Evolutionary conservation across 495 filamentous ascomycete species (phyloP).

Genomic region (Penicillium coprophilum): DNA sequence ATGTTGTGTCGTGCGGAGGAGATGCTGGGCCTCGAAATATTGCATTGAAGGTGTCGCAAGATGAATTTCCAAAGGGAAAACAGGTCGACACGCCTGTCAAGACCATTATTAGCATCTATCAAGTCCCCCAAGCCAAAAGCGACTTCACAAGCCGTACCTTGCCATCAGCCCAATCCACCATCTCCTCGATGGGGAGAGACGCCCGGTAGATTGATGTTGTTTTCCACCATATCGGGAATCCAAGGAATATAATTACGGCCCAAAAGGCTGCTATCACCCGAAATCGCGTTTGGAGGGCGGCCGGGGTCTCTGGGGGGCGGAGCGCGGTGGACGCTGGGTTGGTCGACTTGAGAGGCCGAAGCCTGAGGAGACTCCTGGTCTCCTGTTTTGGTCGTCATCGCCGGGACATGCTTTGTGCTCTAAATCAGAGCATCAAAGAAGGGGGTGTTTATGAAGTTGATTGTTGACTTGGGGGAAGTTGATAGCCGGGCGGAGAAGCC

Average conservation of each 20-base stretch:
- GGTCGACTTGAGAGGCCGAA: constrained; percentile 14
- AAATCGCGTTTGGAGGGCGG: constrained; percentile 64
- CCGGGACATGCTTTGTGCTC: constrained; percentile 39
- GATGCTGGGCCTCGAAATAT: constrained; percentile 67
- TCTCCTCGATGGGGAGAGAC: constrained; percentile 75
- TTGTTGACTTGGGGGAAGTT: constrained; percentile 17
- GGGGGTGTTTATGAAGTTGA: neutral
- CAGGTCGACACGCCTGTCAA: constrained; percentile 75
- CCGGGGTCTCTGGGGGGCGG: constrained; percentile 74
- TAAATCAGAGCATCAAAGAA: constrained; percentile 14
- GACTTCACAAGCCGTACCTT: constrained; percentile 56
- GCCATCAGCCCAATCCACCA: constrained; percentile 92
- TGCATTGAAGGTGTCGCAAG: constrained; percentile 70
- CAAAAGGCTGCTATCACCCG: constrained; percentile 87
- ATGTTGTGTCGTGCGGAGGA: constrained; percentile 83
- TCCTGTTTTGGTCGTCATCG: constrained; percentile 43
- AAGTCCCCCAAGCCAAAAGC: neutral
- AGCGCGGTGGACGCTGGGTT: constrained; percentile 33
- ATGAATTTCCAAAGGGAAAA: constrained; percentile 81
- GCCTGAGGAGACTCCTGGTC: constrained; percentile 37
- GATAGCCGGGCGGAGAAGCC: constrained; percentile 26
- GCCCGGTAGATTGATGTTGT: constrained; percentile 96
- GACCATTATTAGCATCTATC: constrained; percentile 18
- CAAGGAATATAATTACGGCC: constrained; percentile 79
- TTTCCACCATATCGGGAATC: constrained; percentile 93